These are phyloP conservation scores for Apiospora koreana DNA, from an alignment of 2,329 filamentous ascomycete species.

Conservation along the genomic window DNA sequence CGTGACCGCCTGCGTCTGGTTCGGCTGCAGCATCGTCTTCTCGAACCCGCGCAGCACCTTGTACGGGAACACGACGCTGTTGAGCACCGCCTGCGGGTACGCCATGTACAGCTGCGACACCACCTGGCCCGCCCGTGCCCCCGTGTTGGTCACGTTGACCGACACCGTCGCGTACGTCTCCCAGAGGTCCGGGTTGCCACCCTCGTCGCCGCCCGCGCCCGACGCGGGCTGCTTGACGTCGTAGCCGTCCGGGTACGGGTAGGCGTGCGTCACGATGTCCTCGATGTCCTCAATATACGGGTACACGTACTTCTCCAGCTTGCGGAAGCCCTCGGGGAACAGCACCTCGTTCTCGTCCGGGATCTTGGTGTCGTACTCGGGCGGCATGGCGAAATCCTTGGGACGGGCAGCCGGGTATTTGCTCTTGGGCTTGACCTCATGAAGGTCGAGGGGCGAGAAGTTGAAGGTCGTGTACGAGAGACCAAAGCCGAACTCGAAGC, in stretches of 20 bases:
- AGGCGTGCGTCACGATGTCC: slow-evolving; percentile 40
- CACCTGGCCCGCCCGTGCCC: slow-evolving; percentile 41
- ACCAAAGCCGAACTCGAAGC: slow-evolving; percentile 85
- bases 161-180: slow-evolving; percentile 52
- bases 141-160: slow-evolving; percentile 56
- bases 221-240: slow-evolving; percentile 50
- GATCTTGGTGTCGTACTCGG: slow-evolving; percentile 54
- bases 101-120: slow-evolving; percentile 50
- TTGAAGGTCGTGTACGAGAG: slow-evolving; percentile 78
- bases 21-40: slow-evolving; percentile 61
- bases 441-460: slow-evolving; percentile 55
- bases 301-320: slow-evolving; percentile 70
- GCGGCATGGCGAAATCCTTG: slow-evolving; percentile 47
- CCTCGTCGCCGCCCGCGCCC: slow-evolving; percentile 68
- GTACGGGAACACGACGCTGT: slow-evolving; percentile 61
- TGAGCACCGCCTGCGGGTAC: slow-evolving; percentile 35
- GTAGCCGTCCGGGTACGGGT: slow-evolving; percentile 59
- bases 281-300: slow-evolving; percentile 62
- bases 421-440: slow-evolving; percentile 47
- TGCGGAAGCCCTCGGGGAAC: slow-evolving; percentile 62
- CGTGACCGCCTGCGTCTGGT: slow-evolving; percentile 53
- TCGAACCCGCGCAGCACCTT: slow-evolving; percentile 73
- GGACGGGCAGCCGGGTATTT: slow-evolving; percentile 39
- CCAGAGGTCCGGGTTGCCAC: slow-evolving; percentile 68
- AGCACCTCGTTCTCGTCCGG: slow-evolving; percentile 58